phyloP scores from a whole-genome alignment of 306 rosid species.

The Begonia peltatifolia region DNA sequence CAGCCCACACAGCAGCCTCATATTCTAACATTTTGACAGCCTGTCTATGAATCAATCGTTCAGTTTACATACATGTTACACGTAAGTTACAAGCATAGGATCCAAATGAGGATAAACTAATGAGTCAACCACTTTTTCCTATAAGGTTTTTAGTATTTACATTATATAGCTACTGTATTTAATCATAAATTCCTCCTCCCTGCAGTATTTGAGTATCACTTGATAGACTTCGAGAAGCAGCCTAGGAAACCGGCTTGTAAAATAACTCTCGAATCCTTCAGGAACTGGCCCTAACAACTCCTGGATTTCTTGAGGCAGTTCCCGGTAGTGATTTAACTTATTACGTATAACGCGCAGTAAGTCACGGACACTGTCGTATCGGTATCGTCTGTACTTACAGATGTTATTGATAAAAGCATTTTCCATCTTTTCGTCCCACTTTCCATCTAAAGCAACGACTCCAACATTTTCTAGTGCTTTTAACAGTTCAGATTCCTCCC shows the following conservation, averaged over 20 bases:
- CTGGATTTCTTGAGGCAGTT: conserved; percentile 67
- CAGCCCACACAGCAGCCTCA: too few species aligned
- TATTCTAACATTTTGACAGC: too few species aligned
- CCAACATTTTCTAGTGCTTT: conserved; percentile 45
- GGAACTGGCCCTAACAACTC: conserved; percentile 32
- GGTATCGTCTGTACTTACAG: conserved; percentile 58
- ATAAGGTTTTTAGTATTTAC: too few species aligned
- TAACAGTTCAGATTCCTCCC: conserved; percentile 37
- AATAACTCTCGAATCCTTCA: conserved; percentile 30
- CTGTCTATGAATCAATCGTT: too few species aligned
- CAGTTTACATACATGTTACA: too few species aligned
- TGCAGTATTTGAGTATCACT: conserved; percentile 16
- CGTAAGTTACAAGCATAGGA: too few species aligned
- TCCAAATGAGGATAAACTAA: too few species aligned
- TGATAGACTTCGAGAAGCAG: conserved; percentile 30
- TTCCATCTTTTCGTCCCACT: conserved; percentile 73
- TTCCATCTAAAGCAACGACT: conserved; percentile 35
- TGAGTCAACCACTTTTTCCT: too few species aligned
- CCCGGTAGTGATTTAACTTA: conserved; percentile 70
- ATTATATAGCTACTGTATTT: too few species aligned
- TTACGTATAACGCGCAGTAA: conserved; percentile 75
- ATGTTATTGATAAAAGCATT: conserved; percentile 42
- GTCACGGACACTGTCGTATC: conserved; percentile 63
- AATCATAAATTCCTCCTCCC: conserved; percentile 16
- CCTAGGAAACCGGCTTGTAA: conserved; percentile 30